Evolutionary conservation across 228 moss, liverwort and hornwort genomes (phyloP).

Genomic region (Sphagnum fallax): DNA sequence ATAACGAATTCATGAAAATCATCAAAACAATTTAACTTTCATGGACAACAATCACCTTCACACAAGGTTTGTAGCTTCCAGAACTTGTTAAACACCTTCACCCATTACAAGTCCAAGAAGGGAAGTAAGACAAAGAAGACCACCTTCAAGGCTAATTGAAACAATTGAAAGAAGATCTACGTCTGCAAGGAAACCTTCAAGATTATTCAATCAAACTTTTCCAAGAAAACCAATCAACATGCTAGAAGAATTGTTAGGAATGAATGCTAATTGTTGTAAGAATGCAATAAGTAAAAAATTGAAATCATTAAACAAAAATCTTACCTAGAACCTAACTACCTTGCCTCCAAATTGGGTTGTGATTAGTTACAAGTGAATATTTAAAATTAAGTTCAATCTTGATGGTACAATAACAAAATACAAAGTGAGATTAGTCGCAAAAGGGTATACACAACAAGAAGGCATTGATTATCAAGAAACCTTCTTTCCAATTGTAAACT

Average conservation of each 20-base stretch:
- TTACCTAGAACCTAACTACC: background rate
- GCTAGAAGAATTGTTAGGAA: background rate
- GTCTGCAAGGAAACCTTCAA: too few relatives aligned
- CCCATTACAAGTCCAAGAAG: too few relatives aligned
- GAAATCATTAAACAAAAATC: conserved; percentile 4
- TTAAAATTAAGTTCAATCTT: conserved; percentile 1
- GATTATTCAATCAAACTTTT: background rate
- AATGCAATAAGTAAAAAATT: background rate
- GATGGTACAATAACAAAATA: background rate
- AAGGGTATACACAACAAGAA: conserved; percentile 3
- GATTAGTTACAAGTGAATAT: conserved; percentile 1
- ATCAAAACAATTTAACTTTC: too few relatives aligned
- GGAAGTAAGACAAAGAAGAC: too few relatives aligned
- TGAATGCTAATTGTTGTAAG: background rate
- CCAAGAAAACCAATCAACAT: background rate
- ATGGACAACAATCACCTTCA: too few relatives aligned
- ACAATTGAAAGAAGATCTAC: too few relatives aligned
- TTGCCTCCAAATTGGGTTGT: background rate
- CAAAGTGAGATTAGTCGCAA: conserved; percentile 3
- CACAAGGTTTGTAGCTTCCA: too few relatives aligned
- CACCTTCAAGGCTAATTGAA: too few relatives aligned
- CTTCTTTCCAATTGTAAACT: background rate
- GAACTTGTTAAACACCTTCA: too few relatives aligned
- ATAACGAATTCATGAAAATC: too few relatives aligned
- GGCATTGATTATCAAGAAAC: conserved; percentile 2